A percentile compares a stretch with the other conserved stretches of the same genome.
Conservation (phyloP, 768 basidiomycete species). For the Leccinum boreale region DNA sequence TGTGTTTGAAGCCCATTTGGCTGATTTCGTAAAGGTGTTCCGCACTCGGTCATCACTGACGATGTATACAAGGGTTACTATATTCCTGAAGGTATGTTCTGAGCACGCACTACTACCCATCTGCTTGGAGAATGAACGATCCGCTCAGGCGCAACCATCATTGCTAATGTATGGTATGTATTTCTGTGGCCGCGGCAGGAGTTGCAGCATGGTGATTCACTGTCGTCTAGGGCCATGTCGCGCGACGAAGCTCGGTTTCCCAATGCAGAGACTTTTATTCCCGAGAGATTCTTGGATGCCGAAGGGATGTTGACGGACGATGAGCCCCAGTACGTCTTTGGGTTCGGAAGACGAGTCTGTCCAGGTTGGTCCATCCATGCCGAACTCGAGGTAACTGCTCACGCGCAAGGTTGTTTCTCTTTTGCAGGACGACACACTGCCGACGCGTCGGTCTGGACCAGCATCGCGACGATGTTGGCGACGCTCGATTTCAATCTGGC, state of each 20-base stretch:
- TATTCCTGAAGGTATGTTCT: neutral
- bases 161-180: neutral
- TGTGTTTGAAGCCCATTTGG: neutral
- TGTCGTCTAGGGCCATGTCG: neutral
- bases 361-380: neutral
- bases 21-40: neutral
- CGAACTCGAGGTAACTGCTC: neutral
- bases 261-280: neutral
- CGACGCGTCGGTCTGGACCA: neutral
- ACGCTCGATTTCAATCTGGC: neutral
- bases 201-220: neutral
- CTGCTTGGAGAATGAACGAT: neutral
- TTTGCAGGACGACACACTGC: neutral
- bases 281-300: neutral
- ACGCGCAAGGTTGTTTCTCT: neutral
- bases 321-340: neutral
- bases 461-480: neutral
- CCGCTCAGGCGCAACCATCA: neutral
- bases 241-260: neutral
- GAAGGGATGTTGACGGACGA: neutral
- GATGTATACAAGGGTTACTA: neutral
- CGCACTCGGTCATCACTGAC: neutral
- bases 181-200: no score
- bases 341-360: neutral
- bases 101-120: neutral